These are phyloP conservation scores for Asterophora lycoperdoides DNA, from an alignment of 768 basidiomycete species.

Conservation along the genomic window DNA sequence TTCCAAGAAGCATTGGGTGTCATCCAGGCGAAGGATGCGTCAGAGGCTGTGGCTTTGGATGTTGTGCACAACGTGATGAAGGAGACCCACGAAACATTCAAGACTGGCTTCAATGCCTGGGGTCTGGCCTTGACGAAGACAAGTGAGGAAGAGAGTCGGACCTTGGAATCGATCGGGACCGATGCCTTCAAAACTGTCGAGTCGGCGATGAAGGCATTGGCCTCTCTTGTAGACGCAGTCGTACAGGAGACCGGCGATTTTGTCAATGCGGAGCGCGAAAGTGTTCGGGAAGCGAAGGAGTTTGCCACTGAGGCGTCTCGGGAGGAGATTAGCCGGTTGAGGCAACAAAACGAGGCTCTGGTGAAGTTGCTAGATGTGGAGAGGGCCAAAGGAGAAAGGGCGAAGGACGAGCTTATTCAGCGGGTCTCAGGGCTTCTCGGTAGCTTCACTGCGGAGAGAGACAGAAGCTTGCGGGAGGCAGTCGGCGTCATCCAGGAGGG, in stretches of 20 bases:
- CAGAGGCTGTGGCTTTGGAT: constrained; percentile 48
- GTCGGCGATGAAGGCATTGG: constrained; percentile 53
- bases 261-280: constrained; percentile 49
- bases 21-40: constrained; percentile 54
- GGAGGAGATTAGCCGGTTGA: constrained; percentile 56
- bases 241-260: constrained; percentile 55
- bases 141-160: constrained; percentile 43
- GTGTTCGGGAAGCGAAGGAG: constrained; percentile 44
- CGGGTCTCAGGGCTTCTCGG: constrained; percentile 69
- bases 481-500: constrained; percentile 49
- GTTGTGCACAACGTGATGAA: constrained; percentile 45
- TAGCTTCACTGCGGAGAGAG: constrained; percentile 65
- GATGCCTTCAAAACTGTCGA: constrained; percentile 51
- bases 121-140: constrained; percentile 45
- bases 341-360: constrained; percentile 67
- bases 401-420: constrained; percentile 71
- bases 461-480: constrained; percentile 58
- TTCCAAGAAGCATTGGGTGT: constrained; percentile 47
- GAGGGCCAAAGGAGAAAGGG: constrained; percentile 57
- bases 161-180: constrained; percentile 40
- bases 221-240: constrained; percentile 55
- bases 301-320: constrained; percentile 43
- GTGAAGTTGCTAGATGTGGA: constrained; percentile 60
- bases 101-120: constrained; percentile 52
- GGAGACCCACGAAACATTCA: constrained; percentile 51